These are phyloP conservation scores for Xylariomycetidae sp. DNA, from an alignment of 2,329 filamentous ascomycete genomes.

Conservation along the genomic window DNA sequence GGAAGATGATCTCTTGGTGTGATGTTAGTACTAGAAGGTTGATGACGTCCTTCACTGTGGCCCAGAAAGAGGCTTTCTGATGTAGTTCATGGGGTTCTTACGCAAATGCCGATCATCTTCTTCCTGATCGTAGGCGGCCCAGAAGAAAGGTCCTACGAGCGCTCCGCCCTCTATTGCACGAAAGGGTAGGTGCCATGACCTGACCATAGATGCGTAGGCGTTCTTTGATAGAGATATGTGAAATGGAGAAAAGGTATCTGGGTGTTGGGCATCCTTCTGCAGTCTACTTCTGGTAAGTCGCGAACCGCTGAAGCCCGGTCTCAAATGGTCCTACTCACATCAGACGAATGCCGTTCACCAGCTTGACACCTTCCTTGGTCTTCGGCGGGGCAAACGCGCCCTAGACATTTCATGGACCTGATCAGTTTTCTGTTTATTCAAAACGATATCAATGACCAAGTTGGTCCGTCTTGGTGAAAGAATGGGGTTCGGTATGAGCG, in stretches of 20 bases:
- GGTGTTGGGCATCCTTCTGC: constrained; percentile 51
- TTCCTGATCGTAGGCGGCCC: constrained; percentile 52
- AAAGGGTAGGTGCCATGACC: constrained; percentile 47
- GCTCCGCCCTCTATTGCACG: constrained; percentile 54
- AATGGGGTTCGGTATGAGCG: too few species aligned
- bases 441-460: too few species aligned
- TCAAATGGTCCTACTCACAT: constrained; percentile 39
- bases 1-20: constrained; percentile 52
- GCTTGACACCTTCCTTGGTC: constrained; percentile 36
- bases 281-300: constrained; percentile 34
- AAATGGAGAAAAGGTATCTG: constrained; percentile 53
- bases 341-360: constrained; percentile 49
- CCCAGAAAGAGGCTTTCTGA: not conserved
- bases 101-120: constrained; percentile 53
- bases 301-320: constrained; percentile 1
- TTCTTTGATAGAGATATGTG: constrained; percentile 48
- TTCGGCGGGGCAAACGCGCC: constrained; percentile 48
- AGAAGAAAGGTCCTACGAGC: constrained; percentile 61
- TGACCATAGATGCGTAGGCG: constrained; percentile 53
- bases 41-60: not conserved
- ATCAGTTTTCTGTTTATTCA: not conserved
- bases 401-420: constrained; percentile 25
- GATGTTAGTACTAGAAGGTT: constrained; percentile 8
- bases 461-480: too few species aligned
- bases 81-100: too few species aligned